These are phyloP conservation scores for Trametes cingulata DNA, from an alignment of 768 basidiomycete genomes.

Conservation along the genomic window DNA sequence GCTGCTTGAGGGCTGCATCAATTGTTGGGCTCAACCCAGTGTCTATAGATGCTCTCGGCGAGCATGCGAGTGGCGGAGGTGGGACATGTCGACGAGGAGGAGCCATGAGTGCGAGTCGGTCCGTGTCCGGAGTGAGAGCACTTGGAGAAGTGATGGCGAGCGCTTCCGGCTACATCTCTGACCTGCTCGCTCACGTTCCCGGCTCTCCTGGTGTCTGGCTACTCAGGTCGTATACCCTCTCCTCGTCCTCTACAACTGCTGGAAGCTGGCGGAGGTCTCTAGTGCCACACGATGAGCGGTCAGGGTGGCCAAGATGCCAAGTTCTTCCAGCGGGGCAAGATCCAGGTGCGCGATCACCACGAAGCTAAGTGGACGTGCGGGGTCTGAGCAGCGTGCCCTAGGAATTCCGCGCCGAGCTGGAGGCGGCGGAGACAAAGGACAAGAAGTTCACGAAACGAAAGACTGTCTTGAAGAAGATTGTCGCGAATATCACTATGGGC, in stretches of 20 bases:
- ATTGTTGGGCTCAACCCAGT: constrained; percentile 37
- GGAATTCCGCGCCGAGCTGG: constrained; percentile 91
- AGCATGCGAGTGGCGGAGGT: constrained; percentile 10
- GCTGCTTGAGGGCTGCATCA: constrained; percentile 59
- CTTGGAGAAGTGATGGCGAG: constrained; percentile 1
- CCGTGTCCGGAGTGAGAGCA: neutral
- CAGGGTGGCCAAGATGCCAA: constrained; percentile 85
- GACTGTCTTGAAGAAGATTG: constrained; percentile 94
- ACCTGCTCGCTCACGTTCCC: constrained; percentile 5
- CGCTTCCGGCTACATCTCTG: constrained; percentile 1
- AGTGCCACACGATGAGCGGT: constrained; percentile 37
- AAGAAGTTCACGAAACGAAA: constrained; percentile 95
- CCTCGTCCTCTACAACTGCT: neutral
- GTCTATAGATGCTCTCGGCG: constrained; percentile 24
- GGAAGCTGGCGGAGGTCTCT: neutral
- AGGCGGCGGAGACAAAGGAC: constrained; percentile 91
- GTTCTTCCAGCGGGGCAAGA: constrained; percentile 90
- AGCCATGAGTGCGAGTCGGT: constrained; percentile 15
- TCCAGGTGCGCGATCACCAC: constrained; percentile 59
- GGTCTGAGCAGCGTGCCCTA: constrained; percentile 33
- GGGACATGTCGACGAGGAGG: constrained; percentile 19
- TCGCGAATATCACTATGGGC: constrained; percentile 99
- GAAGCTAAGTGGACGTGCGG: neutral
- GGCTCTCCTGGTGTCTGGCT: neutral
- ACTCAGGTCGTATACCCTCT: constrained; percentile 6